Conservation (phyloP, 371 early-diverging fungal species). For the Apophysomyces sp. region DNA sequence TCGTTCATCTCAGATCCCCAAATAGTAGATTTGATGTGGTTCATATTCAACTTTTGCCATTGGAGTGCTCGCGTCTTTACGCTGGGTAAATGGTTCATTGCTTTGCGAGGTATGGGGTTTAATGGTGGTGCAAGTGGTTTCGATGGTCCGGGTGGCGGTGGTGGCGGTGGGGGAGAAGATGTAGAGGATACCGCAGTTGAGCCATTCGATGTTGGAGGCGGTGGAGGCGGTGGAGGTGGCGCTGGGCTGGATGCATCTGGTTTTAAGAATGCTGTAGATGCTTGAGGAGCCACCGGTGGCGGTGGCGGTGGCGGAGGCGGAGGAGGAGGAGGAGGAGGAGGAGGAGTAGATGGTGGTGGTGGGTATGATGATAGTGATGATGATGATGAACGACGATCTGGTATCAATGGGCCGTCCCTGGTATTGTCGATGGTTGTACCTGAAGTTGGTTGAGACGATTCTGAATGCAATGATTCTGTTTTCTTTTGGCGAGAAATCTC, state of each 20-base stretch:
- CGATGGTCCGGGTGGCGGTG: conserved; percentile 8
- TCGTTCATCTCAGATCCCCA: conserved; percentile 44
- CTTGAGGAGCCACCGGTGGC: not conserved
- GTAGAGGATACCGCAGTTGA: conserved; percentile 4
- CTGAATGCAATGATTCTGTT: not conserved
- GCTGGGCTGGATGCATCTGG: conserved; percentile 20
- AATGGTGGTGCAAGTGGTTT: conserved; percentile 2
- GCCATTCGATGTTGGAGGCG: conserved; percentile 7
- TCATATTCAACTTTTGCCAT: conserved; percentile 82
- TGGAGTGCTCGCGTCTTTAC: conserved; percentile 80
- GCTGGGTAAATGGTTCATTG: conserved; percentile 60
- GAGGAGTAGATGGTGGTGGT: conserved; percentile 1
- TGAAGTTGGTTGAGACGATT: not conserved
- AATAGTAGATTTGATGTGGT: conserved; percentile 54
- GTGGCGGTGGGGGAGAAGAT: conserved; percentile 10
- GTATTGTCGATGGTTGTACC: not conserved
- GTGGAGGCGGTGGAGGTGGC: conserved; percentile 28
- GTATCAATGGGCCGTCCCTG: not conserved
- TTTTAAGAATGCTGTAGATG: not conserved
- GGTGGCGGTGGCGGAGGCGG: conserved; percentile 20
- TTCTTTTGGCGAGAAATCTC: not conserved
- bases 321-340: conserved; percentile 13
- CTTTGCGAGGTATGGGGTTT: conserved; percentile 43
- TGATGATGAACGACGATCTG: conserved; percentile 10
- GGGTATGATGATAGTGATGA: not conserved